Evolutionary conservation across 768 basidiomycete species (phyloP).

Genomic region (Suillus plorans): DNA sequence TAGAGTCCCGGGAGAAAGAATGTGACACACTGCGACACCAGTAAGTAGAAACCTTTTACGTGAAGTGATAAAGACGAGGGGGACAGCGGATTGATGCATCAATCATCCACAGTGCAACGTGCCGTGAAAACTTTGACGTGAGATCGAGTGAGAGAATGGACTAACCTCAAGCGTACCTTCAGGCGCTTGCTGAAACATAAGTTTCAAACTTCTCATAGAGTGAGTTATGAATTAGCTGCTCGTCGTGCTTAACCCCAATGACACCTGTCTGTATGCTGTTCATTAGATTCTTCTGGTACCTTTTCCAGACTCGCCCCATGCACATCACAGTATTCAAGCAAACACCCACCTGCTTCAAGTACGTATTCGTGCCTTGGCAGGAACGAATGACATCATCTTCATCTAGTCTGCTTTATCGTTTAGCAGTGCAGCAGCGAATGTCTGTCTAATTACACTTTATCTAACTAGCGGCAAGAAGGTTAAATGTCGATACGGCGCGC

Average conservation of each 20-base stretch:
- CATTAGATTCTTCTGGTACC: neutral
- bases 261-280: neutral
- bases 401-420: neutral
- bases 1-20: neutral
- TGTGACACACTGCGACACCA: neutral
- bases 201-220: neutral
- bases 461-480: neutral
- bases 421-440: neutral
- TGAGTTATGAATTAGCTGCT: neutral
- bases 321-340: neutral
- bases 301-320: neutral
- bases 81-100: neutral
- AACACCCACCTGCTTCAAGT: neutral
- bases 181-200: neutral
- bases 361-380: neutral
- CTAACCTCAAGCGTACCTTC: neutral
- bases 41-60: neutral
- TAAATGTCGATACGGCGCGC: neutral
- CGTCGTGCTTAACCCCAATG: neutral
- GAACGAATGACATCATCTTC: neutral
- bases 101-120: neutral
- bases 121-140: neutral
- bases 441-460: neutral
- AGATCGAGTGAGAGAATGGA: neutral
- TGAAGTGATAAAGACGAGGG: neutral